These are phyloP conservation scores for Mrakia frigida DNA, from an alignment of 768 basidiomycete species.

Conservation along the genomic window DNA sequence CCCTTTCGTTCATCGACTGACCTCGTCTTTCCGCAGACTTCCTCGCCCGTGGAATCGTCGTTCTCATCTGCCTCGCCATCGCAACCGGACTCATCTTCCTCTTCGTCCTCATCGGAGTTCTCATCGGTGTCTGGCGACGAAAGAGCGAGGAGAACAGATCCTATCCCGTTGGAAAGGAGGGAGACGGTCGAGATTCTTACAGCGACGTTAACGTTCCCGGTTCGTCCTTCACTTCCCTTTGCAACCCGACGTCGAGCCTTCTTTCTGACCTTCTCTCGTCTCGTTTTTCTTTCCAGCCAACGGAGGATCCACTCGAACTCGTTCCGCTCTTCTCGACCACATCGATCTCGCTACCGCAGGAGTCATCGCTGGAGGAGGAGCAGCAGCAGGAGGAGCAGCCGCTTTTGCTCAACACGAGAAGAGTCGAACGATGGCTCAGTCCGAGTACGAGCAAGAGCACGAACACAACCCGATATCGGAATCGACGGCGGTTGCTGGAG, in stretches of 20 bases:
- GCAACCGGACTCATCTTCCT: constrained; percentile 89
- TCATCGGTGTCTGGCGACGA: constrained; percentile 39
- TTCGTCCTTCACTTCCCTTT: background rate
- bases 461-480: constrained; percentile 21
- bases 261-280: background rate
- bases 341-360: constrained; percentile 84
- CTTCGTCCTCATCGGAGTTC: constrained; percentile 41
- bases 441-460: constrained; percentile 16
- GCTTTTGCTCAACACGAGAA: constrained; percentile 24
- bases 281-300: background rate
- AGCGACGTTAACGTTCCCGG: constrained; percentile 36
- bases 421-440: constrained; percentile 21
- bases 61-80: constrained; percentile 95
- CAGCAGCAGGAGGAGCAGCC: constrained; percentile 33
- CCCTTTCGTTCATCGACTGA: background rate
- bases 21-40: constrained; percentile 53
- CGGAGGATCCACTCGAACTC: constrained; percentile 45
- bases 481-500: constrained; percentile 33
- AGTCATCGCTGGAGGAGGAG: constrained; percentile 65
- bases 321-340: constrained; percentile 80
- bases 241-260: background rate
- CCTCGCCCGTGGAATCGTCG: constrained; percentile 86
- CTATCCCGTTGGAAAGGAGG: constrained; percentile 35
- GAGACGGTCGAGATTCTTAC: constrained; percentile 32
- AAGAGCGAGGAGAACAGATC: constrained; percentile 31